A percentile compares a stretch with the other conserved stretches of the same genome.
phyloP scores from a whole-genome alignment of 1,284 basidiomycete species.

The Ceratobasidium sp. region DNA sequence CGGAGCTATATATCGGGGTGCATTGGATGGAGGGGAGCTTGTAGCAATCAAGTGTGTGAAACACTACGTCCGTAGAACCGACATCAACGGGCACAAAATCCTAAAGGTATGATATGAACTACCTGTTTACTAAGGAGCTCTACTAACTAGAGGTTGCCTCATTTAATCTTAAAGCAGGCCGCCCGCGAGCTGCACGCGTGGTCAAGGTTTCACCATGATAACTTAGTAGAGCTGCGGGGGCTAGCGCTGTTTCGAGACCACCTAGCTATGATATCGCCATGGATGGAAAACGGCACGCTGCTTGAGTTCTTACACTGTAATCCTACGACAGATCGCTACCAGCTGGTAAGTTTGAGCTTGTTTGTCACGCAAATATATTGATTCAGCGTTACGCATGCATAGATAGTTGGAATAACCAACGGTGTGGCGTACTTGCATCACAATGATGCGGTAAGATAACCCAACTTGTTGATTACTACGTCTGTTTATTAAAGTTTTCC shows the following conservation, averaged over 20 bases:
- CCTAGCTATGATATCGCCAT: no score
- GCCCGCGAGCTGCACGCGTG: slow-evolving; percentile 21
- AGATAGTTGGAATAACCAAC: neutral
- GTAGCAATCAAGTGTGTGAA: slow-evolving; percentile 29
- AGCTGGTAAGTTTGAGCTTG: slow-evolving; percentile 5
- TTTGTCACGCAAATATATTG: no score
- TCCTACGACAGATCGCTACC: neutral
- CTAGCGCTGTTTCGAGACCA: slow-evolving; percentile 2
- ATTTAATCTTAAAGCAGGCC: neutral
- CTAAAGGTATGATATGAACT: no score
- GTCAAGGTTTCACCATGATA: slow-evolving; percentile 3
- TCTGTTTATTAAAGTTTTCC: no score
- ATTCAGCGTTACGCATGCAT: no score
- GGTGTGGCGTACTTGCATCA: slow-evolving; percentile 26
- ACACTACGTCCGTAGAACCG: no score
- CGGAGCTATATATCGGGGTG: neutral
- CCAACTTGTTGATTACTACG: no score
- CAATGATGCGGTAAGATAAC: neutral
- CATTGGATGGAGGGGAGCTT: neutral
- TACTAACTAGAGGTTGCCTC: no score
- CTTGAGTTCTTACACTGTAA: neutral
- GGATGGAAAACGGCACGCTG: neutral
- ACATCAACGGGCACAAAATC: no score
- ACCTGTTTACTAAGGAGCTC: no score
- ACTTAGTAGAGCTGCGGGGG: slow-evolving; percentile 2